Base-by-base conservation (phyloP, 164 flowering plant species). In the Cinnamomum micranthum region DNA sequence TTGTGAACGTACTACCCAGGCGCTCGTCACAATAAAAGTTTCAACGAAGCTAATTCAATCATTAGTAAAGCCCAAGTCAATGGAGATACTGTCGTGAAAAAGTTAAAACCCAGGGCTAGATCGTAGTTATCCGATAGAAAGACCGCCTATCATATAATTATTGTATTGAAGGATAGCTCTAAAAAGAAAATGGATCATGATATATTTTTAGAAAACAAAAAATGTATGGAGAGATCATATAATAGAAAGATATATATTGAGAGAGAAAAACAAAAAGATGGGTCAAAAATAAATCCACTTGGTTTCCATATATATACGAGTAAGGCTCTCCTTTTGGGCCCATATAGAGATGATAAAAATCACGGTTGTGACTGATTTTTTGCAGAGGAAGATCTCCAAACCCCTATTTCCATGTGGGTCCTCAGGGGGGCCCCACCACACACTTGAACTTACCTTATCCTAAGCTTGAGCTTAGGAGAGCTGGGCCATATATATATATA, bases 41-140 rank as follows among this genome's bases (percentile, higher is more conserved):
- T 68, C 15, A 35, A 33, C 2, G 23, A 68, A 28, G 35, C 47
- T 23, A 1, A 69, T 69, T 69, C 55, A 2, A 5, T 50, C 55
- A 69, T 69, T 47, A 69, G 71, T 69, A 69, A 69, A 71, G 73
- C 41, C n/a, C 11, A 71, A 71, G 73, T 71, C 73, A 27, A 71
- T 71, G 41, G n/a, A 20, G 64, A 20, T 50, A 12, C 35, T 55
- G 1, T 52, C 35, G 22, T 71, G n/a, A 71, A 71, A 71, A 71
- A 15, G 63, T 71, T 51, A 22, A 71, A 71, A 71, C 73, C 60
- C 12, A 27, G 0, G 23, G 73, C 35, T 71, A 10, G 73, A 22
- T 64, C 31, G 22, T 55, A 71, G 64, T 55, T 55, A 71, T 55
- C 22, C 0, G 27, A 71, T 71, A 55, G 52, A 71, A 71, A 71